Base-by-base conservation (phyloP, 192 early-diverging fungal genomes). In the Podochytrium sp. region DNA sequence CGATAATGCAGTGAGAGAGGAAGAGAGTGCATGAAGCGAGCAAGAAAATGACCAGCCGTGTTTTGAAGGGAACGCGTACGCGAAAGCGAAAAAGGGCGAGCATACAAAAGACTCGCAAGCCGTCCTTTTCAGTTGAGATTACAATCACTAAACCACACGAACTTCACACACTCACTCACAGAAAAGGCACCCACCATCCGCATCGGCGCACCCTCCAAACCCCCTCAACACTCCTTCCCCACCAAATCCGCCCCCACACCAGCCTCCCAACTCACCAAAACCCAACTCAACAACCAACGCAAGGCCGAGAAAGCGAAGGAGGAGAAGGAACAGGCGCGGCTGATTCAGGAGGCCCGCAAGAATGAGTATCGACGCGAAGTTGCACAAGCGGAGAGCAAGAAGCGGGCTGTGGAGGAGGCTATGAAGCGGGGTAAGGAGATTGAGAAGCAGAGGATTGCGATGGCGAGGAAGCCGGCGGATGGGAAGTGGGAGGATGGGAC, bases 261-360 rank as follows among this genome's bases (percentile, higher is more conserved):
- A 41, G 52, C 10, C 16, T 35, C 49, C 1, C 63, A 32, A 29
- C 53, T 60, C 25, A 71, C 69, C 18, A 57, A 60, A 57, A 71
- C 69, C 10, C 69, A 71, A 40, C 69, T 59, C 6, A 71, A 71
- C 25, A 71, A 71, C 40, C 69, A 71, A 42, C 53, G 69, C 30
- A 71, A 71, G 34, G 69, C 69, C n/a, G 69, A 71, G 42, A 71
- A 59, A 30, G 12, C 43, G 23, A 57, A 59, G 35, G 55, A 25
- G 25, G 69, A 71, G 32, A 71, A 71, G 32, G 69, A 71, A 47
- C 38, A 38, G 0, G 49, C 33, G 56, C 49, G 69, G 7, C 16
- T 47, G 16, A 7, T 71, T 16, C 69, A 71, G 38, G 56, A 71
- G 25, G 30, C 35, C 12, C 33, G 69, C 7, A 57, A 32, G 25